A percentile compares a stretch with the other conserved stretches of the same genome.
phyloP scores from a whole-genome alignment of 2,329 filamentous ascomycete genomes.

The Fusarium setosum region DNA sequence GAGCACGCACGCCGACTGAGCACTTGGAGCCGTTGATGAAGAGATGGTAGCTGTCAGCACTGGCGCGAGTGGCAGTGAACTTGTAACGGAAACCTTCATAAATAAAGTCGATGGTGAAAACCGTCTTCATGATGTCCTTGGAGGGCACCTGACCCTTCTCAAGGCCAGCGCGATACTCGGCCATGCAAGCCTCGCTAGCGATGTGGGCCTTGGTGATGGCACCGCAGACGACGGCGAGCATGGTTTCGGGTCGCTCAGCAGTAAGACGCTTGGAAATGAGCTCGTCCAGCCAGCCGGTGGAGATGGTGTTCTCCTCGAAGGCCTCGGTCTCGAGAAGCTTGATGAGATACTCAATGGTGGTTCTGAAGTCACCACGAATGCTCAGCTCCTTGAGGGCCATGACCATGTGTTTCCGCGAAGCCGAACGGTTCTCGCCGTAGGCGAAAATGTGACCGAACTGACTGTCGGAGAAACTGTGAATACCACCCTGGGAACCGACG shows the following conservation, averaged over 20 bases:
- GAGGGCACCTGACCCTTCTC: conserved; percentile 98
- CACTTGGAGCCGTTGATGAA: conserved; percentile 99
- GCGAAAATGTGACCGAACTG: conserved; percentile 99
- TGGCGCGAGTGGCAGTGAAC: conserved; percentile 95
- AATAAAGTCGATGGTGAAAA: conserved; percentile 98
- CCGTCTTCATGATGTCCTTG: conserved; percentile 96
- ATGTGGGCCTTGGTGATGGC: conserved; percentile 95
- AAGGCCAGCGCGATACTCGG: conserved; percentile 86
- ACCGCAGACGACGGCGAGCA: conserved; percentile 94
- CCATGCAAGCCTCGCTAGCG: conserved; percentile 89
- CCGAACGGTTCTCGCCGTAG: conserved; percentile 96
- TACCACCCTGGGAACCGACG: conserved; percentile 94
- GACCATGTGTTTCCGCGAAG: conserved; percentile 99
- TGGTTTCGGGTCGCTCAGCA: conserved; percentile 92
- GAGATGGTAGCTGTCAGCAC: conserved; percentile 92
- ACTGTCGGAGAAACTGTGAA: conserved; percentile 98
- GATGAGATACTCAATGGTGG: conserved; percentile 98
- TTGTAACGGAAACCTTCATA: conserved; percentile 98
- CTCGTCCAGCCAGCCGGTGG: conserved; percentile 98
- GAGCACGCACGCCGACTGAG: conserved; percentile 88
- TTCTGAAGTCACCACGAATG: conserved; percentile 99
- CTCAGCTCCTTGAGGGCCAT: conserved; percentile 98
- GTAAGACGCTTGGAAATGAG: conserved; percentile 98
- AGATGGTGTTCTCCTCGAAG: conserved; percentile 99
- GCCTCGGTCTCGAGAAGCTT: conserved; percentile 98